Base-by-base conservation (phyloP, 140 eudicot genomes). In the Bidens hawaiensis region DNA sequence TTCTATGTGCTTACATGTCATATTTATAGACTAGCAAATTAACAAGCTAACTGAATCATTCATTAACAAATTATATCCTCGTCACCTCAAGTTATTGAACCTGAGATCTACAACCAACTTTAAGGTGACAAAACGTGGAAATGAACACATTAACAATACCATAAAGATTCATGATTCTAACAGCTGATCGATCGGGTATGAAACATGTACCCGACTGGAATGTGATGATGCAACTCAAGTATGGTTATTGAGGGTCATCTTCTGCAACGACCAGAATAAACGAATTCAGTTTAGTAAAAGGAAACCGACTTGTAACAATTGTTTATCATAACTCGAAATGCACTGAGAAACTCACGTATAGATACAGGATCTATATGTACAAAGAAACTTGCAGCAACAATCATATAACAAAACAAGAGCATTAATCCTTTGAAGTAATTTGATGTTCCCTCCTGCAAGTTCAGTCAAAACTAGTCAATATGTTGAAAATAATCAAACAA, bases 381-480 rank as follows among this genome's bases (percentile, higher is more conserved):
- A 66, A 76, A 88, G 74, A 88, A 88, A 63, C 94, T 85, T 38
- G 96, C 87, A 31, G 94, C 94, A 10, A 88, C 96, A 24, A 88
- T 88, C 60, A 82, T 66, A 67, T 88, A 88, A 79, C 94, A 84
- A 31, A 88, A 67, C 66, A 88, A 69, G 62, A 88, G 87, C 88
- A 88, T 85, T 66, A 88, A 68, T 45, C 96, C 96, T 71, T 88
- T 88, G 53, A 88, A 82, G 80, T 88, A 88, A 75, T 85, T 88
- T 4, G 94, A 82, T 64, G 87, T 85, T 50, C 96, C 96, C 62
- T 88, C 96, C 96, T 85, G 78, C 78, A 79, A 24, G 19, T 45
- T 52, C 28, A 52, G 49, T 34, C 31, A 60, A 47, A 60, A 49
- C 7, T 33, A 72, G 71, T 53, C 49, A 18, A 27, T 13, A 15